Evolutionary conservation across 805 yeast species (phyloP).

Genomic region (Candida suzukii): DNA sequence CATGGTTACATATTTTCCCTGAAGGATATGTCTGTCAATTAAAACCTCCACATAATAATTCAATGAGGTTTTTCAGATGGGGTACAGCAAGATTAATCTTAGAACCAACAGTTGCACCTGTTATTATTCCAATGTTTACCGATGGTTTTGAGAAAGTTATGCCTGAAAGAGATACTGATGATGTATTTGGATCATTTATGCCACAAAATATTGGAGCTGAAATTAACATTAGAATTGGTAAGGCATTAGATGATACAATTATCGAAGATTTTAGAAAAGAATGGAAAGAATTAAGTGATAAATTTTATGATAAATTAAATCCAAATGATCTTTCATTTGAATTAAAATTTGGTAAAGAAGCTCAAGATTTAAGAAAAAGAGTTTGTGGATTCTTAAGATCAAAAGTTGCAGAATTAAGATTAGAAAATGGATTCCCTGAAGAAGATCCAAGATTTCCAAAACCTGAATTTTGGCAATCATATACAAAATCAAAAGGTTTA

Average conservation of each 20-base stretch:
- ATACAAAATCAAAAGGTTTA: slow-evolving; percentile 55
- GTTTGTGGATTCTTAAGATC: slow-evolving; percentile 65
- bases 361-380: slow-evolving; percentile 56
- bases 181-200: slow-evolving; percentile 47
- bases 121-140: slow-evolving; percentile 79
- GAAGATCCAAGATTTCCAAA: slow-evolving; percentile 67
- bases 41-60: slow-evolving; percentile 68
- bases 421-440: slow-evolving; percentile 33
- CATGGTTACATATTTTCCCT: slow-evolving; percentile 94
- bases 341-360: slow-evolving; percentile 57
- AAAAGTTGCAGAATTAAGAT: slow-evolving; percentile 45
- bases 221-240: slow-evolving; percentile 65
- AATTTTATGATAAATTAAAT: slow-evolving; percentile 41
- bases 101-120: slow-evolving; percentile 79
- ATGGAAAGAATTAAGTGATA: slow-evolving; percentile 61
- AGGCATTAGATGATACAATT: slow-evolving; percentile 52
- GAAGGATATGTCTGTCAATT: slow-evolving; percentile 90
- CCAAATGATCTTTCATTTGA: slow-evolving; percentile 56
- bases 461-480: slow-evolving; percentile 71
- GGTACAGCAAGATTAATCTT: slow-evolving; percentile 80
- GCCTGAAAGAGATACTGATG: slow-evolving; percentile 64
- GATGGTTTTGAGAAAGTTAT: slow-evolving; percentile 82
- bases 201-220: slow-evolving; percentile 64
- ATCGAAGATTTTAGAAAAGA: slow-evolving; percentile 56
- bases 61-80: slow-evolving; percentile 95